These are phyloP conservation scores for Scleromitrula shiraiana DNA, from an alignment of 2,329 filamentous ascomycete genomes.

Conservation along the genomic window DNA sequence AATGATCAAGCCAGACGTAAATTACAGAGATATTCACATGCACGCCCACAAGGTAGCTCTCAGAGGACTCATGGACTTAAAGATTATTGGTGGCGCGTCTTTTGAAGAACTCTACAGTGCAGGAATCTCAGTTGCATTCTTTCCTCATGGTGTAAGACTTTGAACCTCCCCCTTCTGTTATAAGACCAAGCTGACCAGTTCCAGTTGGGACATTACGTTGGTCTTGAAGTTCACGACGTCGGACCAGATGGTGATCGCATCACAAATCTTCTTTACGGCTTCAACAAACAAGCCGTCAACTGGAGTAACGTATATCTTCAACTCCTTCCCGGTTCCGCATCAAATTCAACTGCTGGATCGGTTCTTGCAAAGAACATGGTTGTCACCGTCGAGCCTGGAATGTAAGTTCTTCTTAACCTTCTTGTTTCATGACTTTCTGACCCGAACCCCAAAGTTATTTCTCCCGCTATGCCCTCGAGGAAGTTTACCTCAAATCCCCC, in stretches of 20 bases:
- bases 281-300: background rate
- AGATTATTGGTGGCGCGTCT: slow-evolving; percentile 59
- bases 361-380: slow-evolving; percentile 55
- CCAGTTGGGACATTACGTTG: slow-evolving; percentile 43
- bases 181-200: background rate
- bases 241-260: slow-evolving; percentile 29
- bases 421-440: background rate
- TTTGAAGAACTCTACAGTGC: slow-evolving; percentile 44
- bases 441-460: slow-evolving; percentile 52
- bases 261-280: slow-evolving; percentile 28
- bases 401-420: slow-evolving; percentile 36
- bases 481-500: slow-evolving; percentile 53
- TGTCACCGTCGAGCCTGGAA: slow-evolving; percentile 72
- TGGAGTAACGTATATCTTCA: slow-evolving; percentile 14
- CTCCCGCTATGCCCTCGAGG: slow-evolving; percentile 59
- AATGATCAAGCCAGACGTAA: slow-evolving; percentile 58
- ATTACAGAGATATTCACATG: slow-evolving; percentile 65
- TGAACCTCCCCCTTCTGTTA: too few species aligned
- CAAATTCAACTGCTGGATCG: slow-evolving; percentile 18
- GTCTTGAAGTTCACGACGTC: slow-evolving; percentile 57
- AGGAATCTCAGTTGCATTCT: slow-evolving; percentile 53
- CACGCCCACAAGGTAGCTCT: slow-evolving; percentile 67
- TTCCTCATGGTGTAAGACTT: slow-evolving; percentile 47
- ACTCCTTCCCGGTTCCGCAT: slow-evolving; percentile 10
- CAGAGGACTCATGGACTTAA: slow-evolving; percentile 60